Percentiles rank a stretch among this genome's conserved stretches.
Conservation (phyloP, 179 eudicot species). For the Gypsophila paniculata region DNA sequence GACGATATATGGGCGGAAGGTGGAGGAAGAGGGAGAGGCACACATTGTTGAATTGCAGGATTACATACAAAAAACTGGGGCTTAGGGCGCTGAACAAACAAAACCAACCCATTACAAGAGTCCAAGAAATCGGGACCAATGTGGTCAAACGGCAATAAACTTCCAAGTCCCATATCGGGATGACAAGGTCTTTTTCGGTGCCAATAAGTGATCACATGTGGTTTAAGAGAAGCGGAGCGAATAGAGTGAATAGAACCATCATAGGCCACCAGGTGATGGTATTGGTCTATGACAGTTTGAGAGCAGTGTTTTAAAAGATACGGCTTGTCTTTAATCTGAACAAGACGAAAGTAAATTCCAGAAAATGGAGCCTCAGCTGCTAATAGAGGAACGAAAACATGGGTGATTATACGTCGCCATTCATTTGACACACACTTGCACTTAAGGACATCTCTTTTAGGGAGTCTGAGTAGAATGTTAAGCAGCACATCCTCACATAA, state of each 20-base stretch:
- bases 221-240: constrained; percentile 3
- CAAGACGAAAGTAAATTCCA: too few relatives aligned
- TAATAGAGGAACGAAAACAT: too few relatives aligned
- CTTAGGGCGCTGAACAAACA: constrained; percentile 18
- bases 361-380: too few relatives aligned
- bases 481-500: too few relatives aligned
- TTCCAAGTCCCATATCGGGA: constrained; percentile 5
- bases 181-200: not conserved
- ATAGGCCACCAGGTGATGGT: not conserved
- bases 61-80: constrained; percentile 21
- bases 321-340: too few relatives aligned
- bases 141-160: constrained; percentile 10
- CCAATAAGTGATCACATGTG: not conserved
- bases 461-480: too few relatives aligned
- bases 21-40: constrained; percentile 17
- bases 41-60: constrained; percentile 16
- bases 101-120: constrained; percentile 15
- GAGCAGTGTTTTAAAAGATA: too few relatives aligned
- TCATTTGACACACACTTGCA: too few relatives aligned
- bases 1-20: constrained; percentile 16
- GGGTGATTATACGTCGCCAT: too few relatives aligned
- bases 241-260: not conserved
- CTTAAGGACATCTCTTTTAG: too few relatives aligned
- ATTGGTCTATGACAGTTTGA: too few relatives aligned
- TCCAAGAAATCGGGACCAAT: too few relatives aligned